Evolutionary conservation across 2,329 filamentous ascomycete genomes (phyloP), one percentile per base, ranked within the genome.

Genomic region (Colletotrichum lini): DNA sequence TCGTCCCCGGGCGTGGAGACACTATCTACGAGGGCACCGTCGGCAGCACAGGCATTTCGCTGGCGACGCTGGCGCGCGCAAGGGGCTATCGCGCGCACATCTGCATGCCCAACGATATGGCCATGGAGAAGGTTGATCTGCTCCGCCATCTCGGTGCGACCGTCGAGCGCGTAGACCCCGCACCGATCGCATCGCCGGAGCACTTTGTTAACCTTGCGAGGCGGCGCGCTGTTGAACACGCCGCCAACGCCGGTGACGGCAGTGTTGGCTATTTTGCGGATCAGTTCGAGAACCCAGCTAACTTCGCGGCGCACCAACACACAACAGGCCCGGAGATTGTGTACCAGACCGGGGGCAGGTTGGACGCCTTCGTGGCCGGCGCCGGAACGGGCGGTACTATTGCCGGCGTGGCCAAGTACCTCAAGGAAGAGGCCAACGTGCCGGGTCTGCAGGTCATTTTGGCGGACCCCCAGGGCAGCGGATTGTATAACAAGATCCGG

Each of bases 1-100:
- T 99, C 56, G 88, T 87, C 0, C 96, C 96, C 0, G 86, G 93
- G 75, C 91, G 93, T 26, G 96, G 96, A 72, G 96, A 99, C 80
- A 97, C 94, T 53, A 95, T 99, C 77, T 99, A 98, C 82, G 96
- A 99, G 84, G 96, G 96, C 74, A 99, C 96, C 1, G 95, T 98
- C 18, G 96, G 96, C 71, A 97, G 94, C 79, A 99, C 96, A 0
- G 96, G 96, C 26, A 98, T 99, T 76, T 98, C 95, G 18, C 87
- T 99, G 12, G 96, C 96, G 3, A 94, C 94, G 0, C 90, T 99
- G 61, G 95, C 94, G 60, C 89, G 95, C 75, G 95, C 96, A 26
- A 89, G 91, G 80, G 96, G 96, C 44, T 98, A 98, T 84, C 89
- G 92, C 74, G 95, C 95, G 42, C 94, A 98, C 82, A 98, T 99